These are phyloP conservation scores for Pyrus bretschneideri DNA, from an alignment of 306 rosid species.

Conservation along the genomic window DNA sequence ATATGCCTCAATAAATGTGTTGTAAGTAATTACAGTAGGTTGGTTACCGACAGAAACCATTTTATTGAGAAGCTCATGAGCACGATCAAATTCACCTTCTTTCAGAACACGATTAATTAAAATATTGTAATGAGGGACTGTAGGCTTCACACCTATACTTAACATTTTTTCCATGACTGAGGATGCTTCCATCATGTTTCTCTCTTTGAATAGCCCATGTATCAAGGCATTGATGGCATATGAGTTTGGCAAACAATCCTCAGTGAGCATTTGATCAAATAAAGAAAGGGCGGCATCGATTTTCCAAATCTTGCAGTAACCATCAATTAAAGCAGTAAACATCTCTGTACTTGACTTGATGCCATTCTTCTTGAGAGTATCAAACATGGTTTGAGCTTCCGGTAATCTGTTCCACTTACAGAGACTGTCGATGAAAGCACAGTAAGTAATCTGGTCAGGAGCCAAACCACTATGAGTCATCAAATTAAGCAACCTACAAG, in stretches of 20 bases:
- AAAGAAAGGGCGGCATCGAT: conserved; percentile 41
- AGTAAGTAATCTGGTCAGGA: conserved; percentile 57
- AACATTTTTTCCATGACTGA: conserved; percentile 41
- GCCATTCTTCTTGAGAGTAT: conserved; percentile 46
- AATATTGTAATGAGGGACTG: conserved; percentile 43
- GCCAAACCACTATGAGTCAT: conserved; percentile 53
- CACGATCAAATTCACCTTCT: conserved; percentile 27
- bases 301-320: conserved; percentile 60
- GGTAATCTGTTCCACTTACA: conserved; percentile 53
- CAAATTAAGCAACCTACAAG: conserved; percentile 47
- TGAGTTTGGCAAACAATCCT: conserved; percentile 50
- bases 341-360: conserved; percentile 38
- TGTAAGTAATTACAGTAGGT: conserved; percentile 58
- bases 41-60: conserved; percentile 50
- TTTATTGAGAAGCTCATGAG: conserved; percentile 24
- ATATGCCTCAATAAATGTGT: conserved; percentile 55
- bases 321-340: conserved; percentile 61
- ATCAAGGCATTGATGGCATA: conserved; percentile 53
- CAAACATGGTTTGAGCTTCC: no score
- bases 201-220: conserved; percentile 61
- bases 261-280: conserved; percentile 49
- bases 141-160: conserved; percentile 42
- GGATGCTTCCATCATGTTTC: conserved; percentile 38
- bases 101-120: conserved; percentile 48
- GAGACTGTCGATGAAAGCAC: conserved; percentile 40